phyloP scores from a whole-genome alignment of 2,329 filamentous ascomycete genomes.

The Claviceps sp. region DNA sequence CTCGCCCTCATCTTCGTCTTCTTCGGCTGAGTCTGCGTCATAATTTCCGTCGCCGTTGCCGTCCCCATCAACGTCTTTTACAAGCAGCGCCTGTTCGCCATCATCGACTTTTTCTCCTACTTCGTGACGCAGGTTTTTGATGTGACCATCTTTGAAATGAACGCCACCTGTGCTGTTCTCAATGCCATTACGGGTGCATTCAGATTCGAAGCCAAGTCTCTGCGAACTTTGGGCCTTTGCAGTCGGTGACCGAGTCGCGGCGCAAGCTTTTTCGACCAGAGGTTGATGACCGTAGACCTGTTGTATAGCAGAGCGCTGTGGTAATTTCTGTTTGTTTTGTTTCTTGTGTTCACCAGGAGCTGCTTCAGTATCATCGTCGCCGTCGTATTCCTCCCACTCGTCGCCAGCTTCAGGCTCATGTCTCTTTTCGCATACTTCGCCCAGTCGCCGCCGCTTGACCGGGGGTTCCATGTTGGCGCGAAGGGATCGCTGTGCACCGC shows the following conservation, averaged over 20 bases:
- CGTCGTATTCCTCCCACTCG: slow-evolving; percentile 9
- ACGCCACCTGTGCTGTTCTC: slow-evolving; percentile 70
- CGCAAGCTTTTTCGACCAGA: slow-evolving; percentile 47
- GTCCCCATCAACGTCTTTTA: slow-evolving; percentile 10
- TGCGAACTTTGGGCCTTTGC: slow-evolving; percentile 79
- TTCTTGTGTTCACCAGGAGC: slow-evolving; percentile 28
- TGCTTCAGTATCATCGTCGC: slow-evolving; percentile 33
- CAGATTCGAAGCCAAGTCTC: slow-evolving; percentile 77
- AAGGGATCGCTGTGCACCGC: background rate
- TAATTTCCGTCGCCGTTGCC: slow-evolving; percentile 18
- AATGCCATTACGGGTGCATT: slow-evolving; percentile 76
- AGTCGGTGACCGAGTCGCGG: slow-evolving; percentile 63
- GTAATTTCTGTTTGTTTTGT: background rate
- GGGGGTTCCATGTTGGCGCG: slow-evolving; percentile 38
- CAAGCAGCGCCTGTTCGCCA: background rate
- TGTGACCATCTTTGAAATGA: slow-evolving; percentile 82
- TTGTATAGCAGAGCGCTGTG: slow-evolving; percentile 26
- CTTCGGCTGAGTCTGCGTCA: slow-evolving; percentile 8
- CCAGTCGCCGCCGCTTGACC: slow-evolving; percentile 47
- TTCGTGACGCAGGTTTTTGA: slow-evolving; percentile 46
- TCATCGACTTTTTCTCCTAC: slow-evolving; percentile 19
- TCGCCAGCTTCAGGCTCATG: slow-evolving; percentile 1
- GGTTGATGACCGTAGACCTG: slow-evolving; percentile 44
- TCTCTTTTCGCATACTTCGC: slow-evolving; percentile 21
- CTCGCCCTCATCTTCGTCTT: slow-evolving; percentile 14